Conservation (phyloP, 1,139 yeast genomes). For the Debaryomyces singareniensis region DNA sequence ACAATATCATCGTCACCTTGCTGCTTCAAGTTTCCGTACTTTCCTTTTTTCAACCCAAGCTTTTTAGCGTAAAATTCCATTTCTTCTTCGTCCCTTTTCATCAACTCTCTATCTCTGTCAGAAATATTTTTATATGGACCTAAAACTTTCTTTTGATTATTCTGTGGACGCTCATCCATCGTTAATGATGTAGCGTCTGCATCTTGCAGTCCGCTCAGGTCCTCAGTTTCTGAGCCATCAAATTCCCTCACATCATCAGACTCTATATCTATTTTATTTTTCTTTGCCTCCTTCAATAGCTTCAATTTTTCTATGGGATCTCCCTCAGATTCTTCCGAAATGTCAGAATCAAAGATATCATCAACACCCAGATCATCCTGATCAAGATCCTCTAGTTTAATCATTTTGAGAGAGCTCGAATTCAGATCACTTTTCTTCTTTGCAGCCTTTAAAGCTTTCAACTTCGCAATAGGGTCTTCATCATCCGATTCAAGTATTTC, state of each 20-base stretch:
- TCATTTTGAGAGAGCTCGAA: not conserved
- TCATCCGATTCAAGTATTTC: no score
- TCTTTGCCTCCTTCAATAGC: conserved; percentile 25
- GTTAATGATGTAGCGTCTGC: conserved; percentile 3
- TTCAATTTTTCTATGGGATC: conserved; percentile 35
- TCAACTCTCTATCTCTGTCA: conserved; percentile 38
- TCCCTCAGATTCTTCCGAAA: conserved; percentile 10
- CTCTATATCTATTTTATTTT: no score
- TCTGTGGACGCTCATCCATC: no score
- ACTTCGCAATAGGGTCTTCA: conserved; percentile 5
- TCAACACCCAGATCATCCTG: not conserved
- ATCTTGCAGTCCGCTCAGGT: conserved; percentile 1
- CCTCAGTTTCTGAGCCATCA: not conserved
- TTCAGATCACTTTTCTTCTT: conserved; percentile 3
- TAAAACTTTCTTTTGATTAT: conserved; percentile 5
- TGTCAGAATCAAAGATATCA: conserved; percentile 5
- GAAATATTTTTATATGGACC: no score
- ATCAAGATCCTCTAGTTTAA: not conserved
- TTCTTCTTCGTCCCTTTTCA: conserved; percentile 67
- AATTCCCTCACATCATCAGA: not conserved
- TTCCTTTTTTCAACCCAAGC: conserved; percentile 60
- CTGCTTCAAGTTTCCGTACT: conserved; percentile 35
- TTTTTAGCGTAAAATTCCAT: conserved; percentile 79
- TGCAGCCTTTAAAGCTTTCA: conserved; percentile 7
- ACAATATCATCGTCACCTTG: conserved; percentile 60